Evolutionary conservation across 768 basidiomycete genomes (phyloP).

Genomic region (Pleurotus ostreatus): DNA sequence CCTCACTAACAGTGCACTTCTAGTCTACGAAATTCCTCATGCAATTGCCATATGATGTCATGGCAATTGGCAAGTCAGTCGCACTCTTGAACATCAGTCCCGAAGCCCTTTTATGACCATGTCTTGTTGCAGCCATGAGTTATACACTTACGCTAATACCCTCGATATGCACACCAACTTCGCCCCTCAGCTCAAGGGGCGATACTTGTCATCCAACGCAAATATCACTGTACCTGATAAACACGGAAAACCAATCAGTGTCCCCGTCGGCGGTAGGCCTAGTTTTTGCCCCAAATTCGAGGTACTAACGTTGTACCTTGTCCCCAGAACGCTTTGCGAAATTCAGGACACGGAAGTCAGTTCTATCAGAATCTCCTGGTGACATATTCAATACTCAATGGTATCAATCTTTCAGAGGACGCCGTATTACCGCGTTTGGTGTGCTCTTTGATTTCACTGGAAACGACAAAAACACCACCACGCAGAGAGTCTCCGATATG

Average conservation of each 20-base stretch:
- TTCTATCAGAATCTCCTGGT: background rate
- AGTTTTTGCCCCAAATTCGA: background rate
- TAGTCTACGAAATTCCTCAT: conserved; percentile 71
- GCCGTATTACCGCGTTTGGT: conserved; percentile 73
- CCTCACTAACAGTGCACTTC: background rate
- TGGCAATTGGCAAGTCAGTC: conserved; percentile 79
- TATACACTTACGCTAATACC: conserved; percentile 65
- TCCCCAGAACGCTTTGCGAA: conserved; percentile 56
- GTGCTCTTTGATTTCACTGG: conserved; percentile 75
- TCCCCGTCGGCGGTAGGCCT: conserved; percentile 31
- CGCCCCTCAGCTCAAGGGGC: conserved; percentile 57
- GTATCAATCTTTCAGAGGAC: conserved; percentile 37
- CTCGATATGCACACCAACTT: conserved; percentile 70
- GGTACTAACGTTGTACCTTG: background rate
- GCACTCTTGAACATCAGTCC: background rate
- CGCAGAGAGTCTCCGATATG: conserved; percentile 72
- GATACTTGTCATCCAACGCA: conserved; percentile 80
- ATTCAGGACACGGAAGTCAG: conserved; percentile 70
- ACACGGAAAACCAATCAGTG: conserved; percentile 27
- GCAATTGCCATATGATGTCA: conserved; percentile 73
- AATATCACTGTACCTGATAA: conserved; percentile 67
- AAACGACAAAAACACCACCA: conserved; percentile 66
- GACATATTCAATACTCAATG: background rate
- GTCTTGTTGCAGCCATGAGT: conserved; percentile 55
- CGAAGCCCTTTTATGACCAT: too few species aligned